phyloP scores from a whole-genome alignment of 163 green algal genomes.

The Chloroidium sp. region DNA sequence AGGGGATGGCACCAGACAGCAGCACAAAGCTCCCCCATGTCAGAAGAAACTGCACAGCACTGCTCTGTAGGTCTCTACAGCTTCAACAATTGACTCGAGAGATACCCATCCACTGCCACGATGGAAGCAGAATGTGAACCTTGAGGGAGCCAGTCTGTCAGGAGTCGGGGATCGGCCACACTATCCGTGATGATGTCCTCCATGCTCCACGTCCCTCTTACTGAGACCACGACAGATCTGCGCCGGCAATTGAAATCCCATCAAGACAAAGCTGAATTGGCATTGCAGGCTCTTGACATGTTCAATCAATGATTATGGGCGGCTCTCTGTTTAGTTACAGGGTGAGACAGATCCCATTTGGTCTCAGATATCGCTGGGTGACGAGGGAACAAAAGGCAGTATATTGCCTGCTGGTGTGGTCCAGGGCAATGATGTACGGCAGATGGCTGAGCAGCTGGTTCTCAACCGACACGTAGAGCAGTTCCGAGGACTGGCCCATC shows the following conservation, averaged over 20 bases:
- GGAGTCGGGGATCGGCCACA: slow-evolving; percentile 18
- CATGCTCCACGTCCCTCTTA: slow-evolving; percentile 15
- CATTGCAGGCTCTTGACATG: no score
- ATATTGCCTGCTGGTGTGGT: slow-evolving; percentile 13
- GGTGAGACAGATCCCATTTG: neutral
- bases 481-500: slow-evolving; percentile 14
- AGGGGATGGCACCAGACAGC: neutral
- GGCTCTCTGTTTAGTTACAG: no score
- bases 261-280: no score
- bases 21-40: neutral
- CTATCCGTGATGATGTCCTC: slow-evolving; percentile 29
- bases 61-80: no score
- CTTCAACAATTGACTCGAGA: no score
- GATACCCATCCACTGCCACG: no score
- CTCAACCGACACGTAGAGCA: slow-evolving; percentile 36
- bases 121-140: neutral
- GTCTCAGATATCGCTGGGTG: neutral
- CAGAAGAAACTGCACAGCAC: no score
- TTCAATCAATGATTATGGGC: no score
- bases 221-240: slow-evolving; percentile 25
- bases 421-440: slow-evolving; percentile 42
- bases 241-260: neutral
- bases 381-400: neutral
- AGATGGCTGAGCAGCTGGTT: slow-evolving; percentile 41
- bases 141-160: slow-evolving; percentile 22